A percentile compares a stretch with the other conserved stretches of the same genome.
phyloP scores from a whole-genome alignment of 1,284 basidiomycete species.

The Kwoniella shivajii region DNA sequence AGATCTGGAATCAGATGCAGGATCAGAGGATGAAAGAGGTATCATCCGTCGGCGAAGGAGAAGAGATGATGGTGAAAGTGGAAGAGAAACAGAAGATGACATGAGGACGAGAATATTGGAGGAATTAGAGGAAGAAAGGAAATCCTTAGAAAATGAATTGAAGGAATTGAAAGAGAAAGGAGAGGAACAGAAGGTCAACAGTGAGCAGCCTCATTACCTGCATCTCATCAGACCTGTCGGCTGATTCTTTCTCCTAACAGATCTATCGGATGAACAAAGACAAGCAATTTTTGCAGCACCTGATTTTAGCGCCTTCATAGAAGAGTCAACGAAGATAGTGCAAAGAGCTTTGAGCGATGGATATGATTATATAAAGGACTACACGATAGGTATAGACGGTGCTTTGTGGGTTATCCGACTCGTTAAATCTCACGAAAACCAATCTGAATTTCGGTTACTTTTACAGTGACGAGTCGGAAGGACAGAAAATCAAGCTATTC shows the following conservation, averaged over 20 bases:
- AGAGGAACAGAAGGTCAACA: conserved; percentile 62
- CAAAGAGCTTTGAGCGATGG: conserved; percentile 93
- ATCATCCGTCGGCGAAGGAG: conserved; percentile 14
- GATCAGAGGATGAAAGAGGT: conserved; percentile 58
- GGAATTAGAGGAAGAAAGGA: conserved; percentile 62
- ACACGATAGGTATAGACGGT: conserved; percentile 78
- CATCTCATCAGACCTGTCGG: not conserved
- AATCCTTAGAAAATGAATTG: conserved; percentile 72
- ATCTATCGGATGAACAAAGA: conserved; percentile 81
- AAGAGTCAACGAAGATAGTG: conserved; percentile 91
- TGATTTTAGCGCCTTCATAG: conserved; percentile 90
- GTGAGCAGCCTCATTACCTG: conserved; percentile 27
- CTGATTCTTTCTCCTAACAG: conserved; percentile 58
- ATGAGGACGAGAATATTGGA: conserved; percentile 66
- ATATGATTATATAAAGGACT: conserved; percentile 96
- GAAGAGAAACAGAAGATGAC: conserved; percentile 67
- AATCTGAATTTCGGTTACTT: not conserved
- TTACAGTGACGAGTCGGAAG: conserved; percentile 80
- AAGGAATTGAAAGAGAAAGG: conserved; percentile 76
- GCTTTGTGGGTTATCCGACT: conserved; percentile 63
- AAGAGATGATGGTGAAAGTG: conserved; percentile 38
- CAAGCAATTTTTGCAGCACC: conserved; percentile 77
- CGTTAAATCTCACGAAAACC: not conserved
- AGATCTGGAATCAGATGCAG: conserved; percentile 23
- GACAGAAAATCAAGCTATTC: conserved; percentile 79